These are phyloP conservation scores for Smallanthus sonchifolius DNA, from an alignment of 129 eudicot species.

Conservation along the genomic window DNA sequence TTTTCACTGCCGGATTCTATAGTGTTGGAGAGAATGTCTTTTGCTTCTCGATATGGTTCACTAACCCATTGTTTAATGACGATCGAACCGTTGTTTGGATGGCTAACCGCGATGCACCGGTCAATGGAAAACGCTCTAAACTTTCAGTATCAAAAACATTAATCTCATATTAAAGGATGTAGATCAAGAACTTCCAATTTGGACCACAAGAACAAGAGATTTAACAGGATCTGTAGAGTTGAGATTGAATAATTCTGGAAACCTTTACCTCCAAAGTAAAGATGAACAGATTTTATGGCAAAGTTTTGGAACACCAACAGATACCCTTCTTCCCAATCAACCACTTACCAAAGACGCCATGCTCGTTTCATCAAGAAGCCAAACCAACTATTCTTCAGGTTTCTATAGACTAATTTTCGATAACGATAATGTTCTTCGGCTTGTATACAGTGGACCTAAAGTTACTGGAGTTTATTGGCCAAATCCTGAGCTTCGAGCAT, in stretches of 20 bases:
- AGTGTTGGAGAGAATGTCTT: constrained; percentile 36
- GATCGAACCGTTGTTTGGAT: constrained; percentile 42
- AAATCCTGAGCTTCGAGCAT: constrained; percentile 29
- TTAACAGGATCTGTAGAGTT: constrained; percentile 5
- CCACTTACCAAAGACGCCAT: constrained; percentile 21
- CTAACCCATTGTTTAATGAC: constrained; percentile 17
- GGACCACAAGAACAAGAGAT: constrained; percentile 34
- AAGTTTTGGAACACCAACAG: constrained; percentile 51
- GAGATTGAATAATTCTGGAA: constrained; percentile 26
- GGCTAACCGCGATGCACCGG: constrained; percentile 54
- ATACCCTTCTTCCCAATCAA: constrained; percentile 51
- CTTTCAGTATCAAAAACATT: constrained; percentile 24
- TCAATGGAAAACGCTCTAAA: constrained; percentile 36
- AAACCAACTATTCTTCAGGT: constrained; percentile 37
- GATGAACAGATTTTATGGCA: constrained; percentile 39
- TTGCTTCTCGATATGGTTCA: constrained; percentile 47
- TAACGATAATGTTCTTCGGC: constrained; percentile 45
- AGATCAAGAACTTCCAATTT: constrained; percentile 23
- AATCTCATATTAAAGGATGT: constrained; percentile 40
- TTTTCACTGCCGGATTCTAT: constrained; percentile 46
- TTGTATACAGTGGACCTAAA: constrained; percentile 38
- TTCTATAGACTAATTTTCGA: constrained; percentile 38
- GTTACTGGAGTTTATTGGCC: constrained; percentile 48
- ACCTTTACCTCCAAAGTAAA: constrained; percentile 33
- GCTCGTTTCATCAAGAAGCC: constrained; percentile 42